Conservation (phyloP, 2,329 filamentous ascomycete genomes). For the Penicillium sp. region DNA sequence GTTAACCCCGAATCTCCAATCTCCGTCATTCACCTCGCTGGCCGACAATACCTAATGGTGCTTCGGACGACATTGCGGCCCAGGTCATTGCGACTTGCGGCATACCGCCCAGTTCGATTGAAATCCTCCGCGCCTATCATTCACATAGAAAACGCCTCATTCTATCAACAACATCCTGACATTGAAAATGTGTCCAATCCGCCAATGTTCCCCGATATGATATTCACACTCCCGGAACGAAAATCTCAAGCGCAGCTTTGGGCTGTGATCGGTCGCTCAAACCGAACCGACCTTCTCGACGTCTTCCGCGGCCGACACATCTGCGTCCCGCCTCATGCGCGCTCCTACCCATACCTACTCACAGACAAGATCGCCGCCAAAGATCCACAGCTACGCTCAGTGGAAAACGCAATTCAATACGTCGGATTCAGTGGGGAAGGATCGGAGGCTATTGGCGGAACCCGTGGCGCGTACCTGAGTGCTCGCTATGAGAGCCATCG, state of each 20-base stretch:
- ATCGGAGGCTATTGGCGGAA: conserved; percentile 48
- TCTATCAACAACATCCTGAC: conserved; percentile 75
- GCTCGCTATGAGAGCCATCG: conserved; percentile 86
- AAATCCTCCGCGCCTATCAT: conserved; percentile 57
- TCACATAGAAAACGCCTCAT: conserved; percentile 74
- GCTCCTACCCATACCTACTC: conserved; percentile 77
- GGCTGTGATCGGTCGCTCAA: conserved; percentile 79
- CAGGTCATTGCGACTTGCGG: conserved; percentile 3
- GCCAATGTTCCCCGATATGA: conserved; percentile 71
- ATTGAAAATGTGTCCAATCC: conserved; percentile 54
- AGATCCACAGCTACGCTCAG: conserved; percentile 55
- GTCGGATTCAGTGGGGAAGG: conserved; percentile 85
- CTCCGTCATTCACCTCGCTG: neutral
- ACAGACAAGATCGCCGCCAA: conserved; percentile 58
- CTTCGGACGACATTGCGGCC: conserved; percentile 15
- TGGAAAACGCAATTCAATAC: conserved; percentile 74
- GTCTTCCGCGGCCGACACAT: conserved; percentile 74
- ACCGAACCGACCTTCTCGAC: conserved; percentile 81
- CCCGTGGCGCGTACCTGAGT: conserved; percentile 76
- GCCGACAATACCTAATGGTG: conserved; percentile 12
- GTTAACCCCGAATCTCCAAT: conserved; percentile 9
- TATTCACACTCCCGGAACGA: conserved; percentile 62
- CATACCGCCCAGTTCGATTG: conserved; percentile 4
- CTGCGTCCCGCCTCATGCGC: conserved; percentile 71
- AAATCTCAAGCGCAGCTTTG: conserved; percentile 50